Evolutionary conservation across 768 basidiomycete species (phyloP).

Genomic region (Kwoniella mangroviensis): DNA sequence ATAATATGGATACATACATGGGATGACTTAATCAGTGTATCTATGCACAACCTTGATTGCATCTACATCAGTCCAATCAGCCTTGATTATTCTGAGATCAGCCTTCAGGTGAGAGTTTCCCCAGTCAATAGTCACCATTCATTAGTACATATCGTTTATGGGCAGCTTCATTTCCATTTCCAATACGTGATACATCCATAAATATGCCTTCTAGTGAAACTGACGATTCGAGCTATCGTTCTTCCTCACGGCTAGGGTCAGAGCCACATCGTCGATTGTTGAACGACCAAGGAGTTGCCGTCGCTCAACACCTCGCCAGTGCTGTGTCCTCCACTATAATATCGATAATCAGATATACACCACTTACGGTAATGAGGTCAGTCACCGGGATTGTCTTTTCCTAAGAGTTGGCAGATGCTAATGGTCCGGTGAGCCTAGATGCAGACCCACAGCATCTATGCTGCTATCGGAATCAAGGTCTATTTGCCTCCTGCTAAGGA

Average conservation of each 20-base stretch:
- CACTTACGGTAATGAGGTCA: constrained; percentile 10
- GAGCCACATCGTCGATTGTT: neutral
- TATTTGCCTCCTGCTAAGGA: neutral
- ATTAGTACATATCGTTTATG: too few species aligned
- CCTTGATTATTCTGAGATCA: too few species aligned
- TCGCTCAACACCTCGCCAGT: neutral
- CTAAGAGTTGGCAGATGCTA: neutral
- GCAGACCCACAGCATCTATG: neutral
- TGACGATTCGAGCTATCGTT: too few species aligned
- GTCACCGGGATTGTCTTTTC: neutral
- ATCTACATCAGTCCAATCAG: too few species aligned
- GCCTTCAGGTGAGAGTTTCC: too few species aligned
- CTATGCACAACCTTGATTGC: too few species aligned
- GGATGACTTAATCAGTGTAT: too few species aligned
- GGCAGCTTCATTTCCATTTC: too few species aligned
- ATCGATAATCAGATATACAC: neutral
- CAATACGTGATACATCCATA: too few species aligned
- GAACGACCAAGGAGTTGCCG: neutral
- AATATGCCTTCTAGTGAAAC: too few species aligned
- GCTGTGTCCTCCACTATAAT: neutral
- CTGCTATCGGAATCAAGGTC: neutral
- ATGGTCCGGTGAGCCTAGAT: neutral
- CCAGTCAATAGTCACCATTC: too few species aligned
- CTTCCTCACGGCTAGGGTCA: neutral
- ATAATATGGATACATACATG: too few species aligned